phyloP scores from a whole-genome alignment of 192 early-diverging fungal genomes.

The Lunasporangiospora selenospora region DNA sequence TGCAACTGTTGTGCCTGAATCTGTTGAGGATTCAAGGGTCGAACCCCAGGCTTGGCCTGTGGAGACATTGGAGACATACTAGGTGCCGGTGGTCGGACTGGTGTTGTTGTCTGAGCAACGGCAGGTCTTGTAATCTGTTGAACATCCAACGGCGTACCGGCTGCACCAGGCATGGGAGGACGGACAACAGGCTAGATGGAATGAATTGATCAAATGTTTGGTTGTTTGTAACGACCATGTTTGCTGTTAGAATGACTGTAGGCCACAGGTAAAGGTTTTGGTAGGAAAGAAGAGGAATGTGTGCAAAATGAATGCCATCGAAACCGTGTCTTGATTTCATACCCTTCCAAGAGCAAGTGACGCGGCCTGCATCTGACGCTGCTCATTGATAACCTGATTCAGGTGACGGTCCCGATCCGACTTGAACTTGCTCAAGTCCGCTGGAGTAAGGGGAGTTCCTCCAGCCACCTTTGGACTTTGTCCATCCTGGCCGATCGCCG shows the following conservation, averaged over 20 bases:
- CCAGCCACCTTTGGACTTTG: slow-evolving; percentile 41
- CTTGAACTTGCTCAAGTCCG: slow-evolving; percentile 61
- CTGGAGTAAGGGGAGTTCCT: slow-evolving; percentile 50
- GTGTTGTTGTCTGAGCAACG: slow-evolving; percentile 28
- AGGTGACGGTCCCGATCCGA: slow-evolving; percentile 57
- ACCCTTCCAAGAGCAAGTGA: slow-evolving; percentile 53
- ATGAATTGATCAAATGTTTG: not conserved
- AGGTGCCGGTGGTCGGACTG: not conserved
- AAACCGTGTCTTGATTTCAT: slow-evolving; percentile 1
- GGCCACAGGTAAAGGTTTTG: not conserved
- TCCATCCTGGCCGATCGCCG: slow-evolving; percentile 45
- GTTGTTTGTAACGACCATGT: not conserved
- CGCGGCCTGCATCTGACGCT: slow-evolving; percentile 54
- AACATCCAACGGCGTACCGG: slow-evolving; percentile 11
- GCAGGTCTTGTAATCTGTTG: slow-evolving; percentile 39
- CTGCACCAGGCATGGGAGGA: slow-evolving; percentile 23
- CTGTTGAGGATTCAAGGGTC: slow-evolving; percentile 37
- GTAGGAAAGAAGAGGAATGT: not conserved
- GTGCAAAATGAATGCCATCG: not conserved
- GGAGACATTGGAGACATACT: slow-evolving; percentile 46
- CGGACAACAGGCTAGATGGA: slow-evolving; percentile 8
- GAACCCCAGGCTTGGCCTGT: slow-evolving; percentile 36
- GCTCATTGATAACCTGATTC: slow-evolving; percentile 55
- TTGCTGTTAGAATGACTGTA: not conserved
- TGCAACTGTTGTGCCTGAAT: too few species aligned